phyloP scores from a whole-genome alignment of 495 filamentous ascomycete species.

The Collariella sp. region DNA sequence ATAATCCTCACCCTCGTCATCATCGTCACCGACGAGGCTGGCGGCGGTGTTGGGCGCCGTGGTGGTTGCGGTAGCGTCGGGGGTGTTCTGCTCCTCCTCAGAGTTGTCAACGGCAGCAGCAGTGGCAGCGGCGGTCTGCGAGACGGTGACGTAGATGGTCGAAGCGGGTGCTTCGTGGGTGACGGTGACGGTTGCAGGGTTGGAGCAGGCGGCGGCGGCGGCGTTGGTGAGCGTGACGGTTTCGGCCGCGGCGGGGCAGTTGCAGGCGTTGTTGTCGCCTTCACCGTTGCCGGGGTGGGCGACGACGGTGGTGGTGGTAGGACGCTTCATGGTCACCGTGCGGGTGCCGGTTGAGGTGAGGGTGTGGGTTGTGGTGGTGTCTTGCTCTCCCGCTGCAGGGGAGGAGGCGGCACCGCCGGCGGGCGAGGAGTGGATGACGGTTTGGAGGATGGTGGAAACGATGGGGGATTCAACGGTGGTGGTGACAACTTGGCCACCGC shows the following conservation, averaged over 20 bases:
- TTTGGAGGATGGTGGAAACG: slow-evolving; percentile 15
- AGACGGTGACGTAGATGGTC: slow-evolving; percentile 35
- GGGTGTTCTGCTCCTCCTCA: slow-evolving; percentile 2
- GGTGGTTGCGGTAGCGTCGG: slow-evolving; percentile 18
- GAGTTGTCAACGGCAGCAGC: slow-evolving; percentile 2
- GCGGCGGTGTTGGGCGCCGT: slow-evolving; percentile 11
- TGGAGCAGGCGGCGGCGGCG: background rate
- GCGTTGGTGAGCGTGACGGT: no score
- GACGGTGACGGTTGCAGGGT: slow-evolving; percentile 18
- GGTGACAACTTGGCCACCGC: slow-evolving; percentile 24
- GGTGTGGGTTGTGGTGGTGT: slow-evolving; percentile 30
- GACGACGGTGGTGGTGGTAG: slow-evolving; percentile 9
- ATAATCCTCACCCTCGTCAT: no score
- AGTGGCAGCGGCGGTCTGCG: background rate
- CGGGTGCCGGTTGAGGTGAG: slow-evolving; percentile 33
- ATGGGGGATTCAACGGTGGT: slow-evolving; percentile 34
- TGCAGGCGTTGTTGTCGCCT: background rate
- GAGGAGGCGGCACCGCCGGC: background rate
- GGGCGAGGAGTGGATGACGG: slow-evolving; percentile 17
- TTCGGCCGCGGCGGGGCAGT: background rate
- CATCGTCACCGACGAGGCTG: no score
- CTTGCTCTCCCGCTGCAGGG: slow-evolving; percentile 9
- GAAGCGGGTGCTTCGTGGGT: slow-evolving; percentile 27
- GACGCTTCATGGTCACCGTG: slow-evolving; percentile 31
- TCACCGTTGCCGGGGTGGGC: slow-evolving; percentile 5